These are phyloP conservation scores for Boletus huronensis DNA, from an alignment of 768 basidiomycete species.

Conservation along the genomic window DNA sequence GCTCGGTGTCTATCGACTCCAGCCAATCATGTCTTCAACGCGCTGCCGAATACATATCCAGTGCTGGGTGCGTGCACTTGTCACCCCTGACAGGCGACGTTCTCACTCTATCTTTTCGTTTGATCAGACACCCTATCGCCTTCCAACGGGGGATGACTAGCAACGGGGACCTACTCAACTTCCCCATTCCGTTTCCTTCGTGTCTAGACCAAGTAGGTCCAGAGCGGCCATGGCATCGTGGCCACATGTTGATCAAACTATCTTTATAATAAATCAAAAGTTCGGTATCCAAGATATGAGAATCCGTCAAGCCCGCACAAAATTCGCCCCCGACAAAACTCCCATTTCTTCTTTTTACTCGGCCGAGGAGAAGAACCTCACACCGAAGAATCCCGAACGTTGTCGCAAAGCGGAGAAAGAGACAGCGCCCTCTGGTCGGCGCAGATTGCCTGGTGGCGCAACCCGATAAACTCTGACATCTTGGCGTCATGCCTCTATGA, in stretches of 20 bases:
- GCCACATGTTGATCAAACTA: not conserved
- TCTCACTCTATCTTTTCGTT: not conserved
- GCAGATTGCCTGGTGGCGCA: not conserved
- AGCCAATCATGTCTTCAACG: not conserved
- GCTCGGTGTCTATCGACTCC: not conserved
- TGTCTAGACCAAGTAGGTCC: not conserved
- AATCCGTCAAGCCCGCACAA: slow-evolving; percentile 1
- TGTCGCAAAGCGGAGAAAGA: not conserved
- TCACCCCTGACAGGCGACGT: not conserved
- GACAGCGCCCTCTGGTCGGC: too few relatives aligned
- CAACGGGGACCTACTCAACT: not conserved
- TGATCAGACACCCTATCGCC: not conserved
- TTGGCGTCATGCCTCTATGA: not conserved
- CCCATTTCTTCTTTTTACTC: not conserved
- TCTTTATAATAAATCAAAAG: not conserved
- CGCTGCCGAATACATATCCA: not conserved
- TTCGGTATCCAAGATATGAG: not conserved
- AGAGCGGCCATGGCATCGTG: not conserved
- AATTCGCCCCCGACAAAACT: slow-evolving; percentile 4
- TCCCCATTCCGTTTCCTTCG: not conserved
- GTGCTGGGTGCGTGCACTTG: not conserved
- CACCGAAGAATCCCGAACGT: not conserved
- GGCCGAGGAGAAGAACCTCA: not conserved
- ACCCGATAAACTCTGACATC: not conserved
- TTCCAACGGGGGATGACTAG: not conserved